phyloP scores from a whole-genome alignment of 768 basidiomycete species.

The Lactifluus subvellereus region DNA sequence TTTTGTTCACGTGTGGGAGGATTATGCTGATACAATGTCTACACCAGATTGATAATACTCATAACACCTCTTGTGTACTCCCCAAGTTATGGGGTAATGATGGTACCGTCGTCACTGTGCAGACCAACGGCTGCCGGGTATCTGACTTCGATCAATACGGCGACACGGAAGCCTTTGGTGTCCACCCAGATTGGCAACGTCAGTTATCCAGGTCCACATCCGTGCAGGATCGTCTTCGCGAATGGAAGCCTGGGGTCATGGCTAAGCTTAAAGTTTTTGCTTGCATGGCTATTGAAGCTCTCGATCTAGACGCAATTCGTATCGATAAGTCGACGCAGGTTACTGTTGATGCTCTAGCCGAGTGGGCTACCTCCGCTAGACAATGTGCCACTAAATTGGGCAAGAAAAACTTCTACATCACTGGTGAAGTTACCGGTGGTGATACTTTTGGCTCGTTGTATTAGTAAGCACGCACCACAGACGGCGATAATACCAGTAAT shows the following conservation, averaged over 20 bases:
- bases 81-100: conserved; percentile 80
- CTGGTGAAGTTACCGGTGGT: conserved; percentile 93
- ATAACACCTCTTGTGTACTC: conserved; percentile 67
- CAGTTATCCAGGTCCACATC: conserved; percentile 93
- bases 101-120: conserved; percentile 55
- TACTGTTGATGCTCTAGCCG: conserved; percentile 71
- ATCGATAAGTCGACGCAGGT: conserved; percentile 94
- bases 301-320: conserved; percentile 91
- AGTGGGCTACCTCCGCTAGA: conserved; percentile 70
- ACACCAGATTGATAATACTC: conserved; percentile 54
- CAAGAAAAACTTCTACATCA: conserved; percentile 86
- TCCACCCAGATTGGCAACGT: conserved; percentile 90
- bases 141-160: conserved; percentile 95
- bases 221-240: conserved; percentile 91
- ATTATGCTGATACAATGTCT: conserved; percentile 2
- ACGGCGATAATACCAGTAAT: background rate
- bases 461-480: conserved; percentile 44
- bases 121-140: conserved; percentile 63
- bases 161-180: conserved; percentile 97
- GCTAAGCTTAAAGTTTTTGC: conserved; percentile 71
- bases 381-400: conserved; percentile 63
- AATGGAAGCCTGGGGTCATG: conserved; percentile 82
- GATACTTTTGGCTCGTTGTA: conserved; percentile 86
- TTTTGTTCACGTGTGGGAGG: conserved; percentile 8
- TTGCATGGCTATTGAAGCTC: conserved; percentile 81